Conservation (phyloP, 306 rosid genomes). For the Hippophae gyantsensis region DNA sequence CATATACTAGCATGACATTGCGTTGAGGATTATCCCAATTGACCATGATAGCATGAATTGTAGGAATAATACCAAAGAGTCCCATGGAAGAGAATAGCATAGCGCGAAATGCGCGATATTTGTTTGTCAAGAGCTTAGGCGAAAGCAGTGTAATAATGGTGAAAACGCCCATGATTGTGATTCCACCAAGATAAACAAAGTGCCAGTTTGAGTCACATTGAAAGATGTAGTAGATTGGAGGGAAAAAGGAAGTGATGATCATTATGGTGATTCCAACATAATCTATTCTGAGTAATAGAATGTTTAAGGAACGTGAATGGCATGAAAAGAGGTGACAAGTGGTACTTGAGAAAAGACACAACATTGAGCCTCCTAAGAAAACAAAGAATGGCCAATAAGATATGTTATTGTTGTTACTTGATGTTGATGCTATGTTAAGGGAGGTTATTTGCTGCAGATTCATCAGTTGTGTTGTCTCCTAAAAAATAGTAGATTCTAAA, state of each 20-base stretch:
- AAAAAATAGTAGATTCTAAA: constrained; percentile 10
- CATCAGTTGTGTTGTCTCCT: constrained; percentile 48
- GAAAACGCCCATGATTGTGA: constrained; percentile 73
- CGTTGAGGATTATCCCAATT: constrained; percentile 79
- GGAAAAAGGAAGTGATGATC: constrained; percentile 95
- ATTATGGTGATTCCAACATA: constrained; percentile 69
- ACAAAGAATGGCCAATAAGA: constrained; percentile 87
- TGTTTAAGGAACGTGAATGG: constrained; percentile 55
- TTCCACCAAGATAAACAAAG: constrained; percentile 61
- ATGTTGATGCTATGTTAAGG: constrained; percentile 21
- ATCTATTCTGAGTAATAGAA: constrained; percentile 54
- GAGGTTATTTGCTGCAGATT: constrained; percentile 43
- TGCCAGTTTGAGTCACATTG: constrained; percentile 85
- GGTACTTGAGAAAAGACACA: constrained; percentile 90
- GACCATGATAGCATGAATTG: constrained; percentile 57
- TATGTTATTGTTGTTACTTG: background rate
- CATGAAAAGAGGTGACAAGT: constrained; percentile 89
- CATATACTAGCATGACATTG: constrained; percentile 51
- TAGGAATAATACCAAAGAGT: constrained; percentile 75
- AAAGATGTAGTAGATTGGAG: constrained; percentile 89
- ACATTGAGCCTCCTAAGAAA: constrained; percentile 81
- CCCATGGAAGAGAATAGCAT: constrained; percentile 86
- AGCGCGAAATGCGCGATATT: constrained; percentile 58
- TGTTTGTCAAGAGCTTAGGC: constrained; percentile 39
- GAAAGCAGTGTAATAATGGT: constrained; percentile 62